Conservation (phyloP, 805 yeast species). For the Candida hungchunana region DNA sequence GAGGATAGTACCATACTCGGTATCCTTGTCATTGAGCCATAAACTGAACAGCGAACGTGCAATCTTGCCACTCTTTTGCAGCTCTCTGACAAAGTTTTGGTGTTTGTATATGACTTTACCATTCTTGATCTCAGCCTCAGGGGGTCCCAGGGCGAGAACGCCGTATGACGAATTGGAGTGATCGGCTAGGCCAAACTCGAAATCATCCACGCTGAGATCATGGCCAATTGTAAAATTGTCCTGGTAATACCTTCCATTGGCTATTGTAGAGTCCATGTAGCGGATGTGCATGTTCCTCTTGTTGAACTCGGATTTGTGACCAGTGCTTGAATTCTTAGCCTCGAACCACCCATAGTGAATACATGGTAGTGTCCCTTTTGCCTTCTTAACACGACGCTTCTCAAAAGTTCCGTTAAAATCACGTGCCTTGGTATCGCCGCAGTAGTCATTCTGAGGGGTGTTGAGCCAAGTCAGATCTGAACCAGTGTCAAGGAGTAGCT, state of each 20-base stretch:
- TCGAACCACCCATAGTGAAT: conserved; percentile 6
- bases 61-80: conserved; percentile 7
- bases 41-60: conserved; percentile 18
- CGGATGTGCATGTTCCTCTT: conserved; percentile 18
- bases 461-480: conserved; percentile 33
- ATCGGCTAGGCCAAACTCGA: conserved; percentile 32
- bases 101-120: conserved; percentile 5
- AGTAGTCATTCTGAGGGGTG: conserved; percentile 17
- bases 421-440: conserved; percentile 1
- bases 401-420: background rate
- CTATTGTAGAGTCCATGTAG: conserved; percentile 38
- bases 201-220: conserved; percentile 30
- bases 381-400: background rate
- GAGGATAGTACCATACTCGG: conserved; percentile 24
- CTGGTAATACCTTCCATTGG: conserved; percentile 51
- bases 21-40: conserved; percentile 13
- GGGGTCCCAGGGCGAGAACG: conserved; percentile 29
- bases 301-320: conserved; percentile 2
- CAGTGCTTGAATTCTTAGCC: background rate
- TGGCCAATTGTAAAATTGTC: conserved; percentile 19
- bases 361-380: conserved; percentile 5
- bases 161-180: conserved; percentile 40
- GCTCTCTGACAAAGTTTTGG: conserved; percentile 11
- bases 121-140: conserved; percentile 7
- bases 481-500: conserved; percentile 33